These are phyloP conservation scores for Aegilops speltoides DNA, from an alignment of 176 grass and related monocot genomes.

Conservation along the genomic window DNA sequence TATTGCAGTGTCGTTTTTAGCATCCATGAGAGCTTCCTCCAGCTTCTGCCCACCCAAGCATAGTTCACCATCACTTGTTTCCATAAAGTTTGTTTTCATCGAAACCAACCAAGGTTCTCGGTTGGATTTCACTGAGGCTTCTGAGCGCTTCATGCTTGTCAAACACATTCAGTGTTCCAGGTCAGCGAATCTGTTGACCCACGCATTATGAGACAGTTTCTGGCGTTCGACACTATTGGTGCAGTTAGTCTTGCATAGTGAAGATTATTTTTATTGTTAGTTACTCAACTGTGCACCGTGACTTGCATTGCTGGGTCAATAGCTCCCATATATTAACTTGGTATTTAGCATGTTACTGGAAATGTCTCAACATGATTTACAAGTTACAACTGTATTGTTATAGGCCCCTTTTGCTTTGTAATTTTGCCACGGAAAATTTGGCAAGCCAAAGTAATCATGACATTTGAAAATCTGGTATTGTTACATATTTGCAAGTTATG, in stretches of 20 bases:
- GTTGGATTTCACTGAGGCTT: background rate
- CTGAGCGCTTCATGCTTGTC: background rate
- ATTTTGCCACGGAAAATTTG: background rate
- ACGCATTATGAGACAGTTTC: background rate
- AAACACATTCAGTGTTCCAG: background rate
- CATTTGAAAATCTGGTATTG: conserved; percentile 3
- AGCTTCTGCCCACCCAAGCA: background rate
- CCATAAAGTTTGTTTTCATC: background rate
- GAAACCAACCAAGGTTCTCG: background rate
- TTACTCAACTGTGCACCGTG: background rate
- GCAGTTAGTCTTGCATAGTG: background rate
- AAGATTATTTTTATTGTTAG: background rate
- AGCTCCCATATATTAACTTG: background rate
- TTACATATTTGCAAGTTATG: background rate
- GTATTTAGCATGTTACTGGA: background rate
- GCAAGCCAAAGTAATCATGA: background rate
- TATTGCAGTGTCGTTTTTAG: background rate
- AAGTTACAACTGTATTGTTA: background rate
- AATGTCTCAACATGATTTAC: background rate
- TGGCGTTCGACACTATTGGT: background rate
- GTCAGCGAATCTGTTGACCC: background rate
- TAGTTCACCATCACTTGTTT: background rate
- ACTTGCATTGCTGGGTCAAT: background rate
- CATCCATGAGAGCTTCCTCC: background rate
- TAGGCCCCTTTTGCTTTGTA: background rate